Evolutionary conservation across 2,329 filamentous ascomycete genomes (phyloP), one percentile per base, ranked within the genome.

Genomic region (Botrytis byssoidea): DNA sequence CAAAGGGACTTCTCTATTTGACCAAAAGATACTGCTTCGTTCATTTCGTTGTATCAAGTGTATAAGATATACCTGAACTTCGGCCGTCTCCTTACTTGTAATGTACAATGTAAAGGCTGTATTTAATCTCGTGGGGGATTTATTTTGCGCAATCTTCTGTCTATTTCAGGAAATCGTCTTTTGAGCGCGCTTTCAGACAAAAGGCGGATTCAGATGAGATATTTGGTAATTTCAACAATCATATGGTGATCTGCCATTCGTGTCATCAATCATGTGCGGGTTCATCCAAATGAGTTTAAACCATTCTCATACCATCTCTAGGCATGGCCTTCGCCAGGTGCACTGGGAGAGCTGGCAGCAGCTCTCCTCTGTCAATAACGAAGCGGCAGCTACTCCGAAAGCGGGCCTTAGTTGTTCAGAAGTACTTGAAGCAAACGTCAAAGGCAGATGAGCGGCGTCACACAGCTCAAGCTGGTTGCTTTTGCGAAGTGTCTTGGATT

Each of bases 381-480:
- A 83, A 82, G 70, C 81, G 82, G 85, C 88, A n/a, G 86, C 87
- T 35, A 81, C 84, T 71, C 85, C 85, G 74, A 86, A 90, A 76
- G 83, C 86, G 75, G 85, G 88, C 75, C 81, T 81, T 81, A 55
- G 84, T 84, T 42, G 89, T 87, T 78, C 83, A 86, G 70, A 84
- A 85, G 48, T 88, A 90, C 80, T 83, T 92, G 20, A 82, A 85
- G 75, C 83, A 85, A 73, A 91, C 92, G 85, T 86, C 88, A 44
- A 86, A 86, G 78, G 84, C 85, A 44, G 88, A 88, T 70, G 87
- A 87, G 57, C 92, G 88, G 82, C 82, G 91, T 89, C 40, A 90
- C 91, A 79, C 90, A 92, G 74, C 86, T 91, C 83, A 90, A 92
- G 82, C 87, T 93, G 63, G 85, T 86, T 46, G 91, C 91, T 9